Conservation (phyloP, 768 basidiomycete genomes). For the Lactarius psammicola region DNA sequence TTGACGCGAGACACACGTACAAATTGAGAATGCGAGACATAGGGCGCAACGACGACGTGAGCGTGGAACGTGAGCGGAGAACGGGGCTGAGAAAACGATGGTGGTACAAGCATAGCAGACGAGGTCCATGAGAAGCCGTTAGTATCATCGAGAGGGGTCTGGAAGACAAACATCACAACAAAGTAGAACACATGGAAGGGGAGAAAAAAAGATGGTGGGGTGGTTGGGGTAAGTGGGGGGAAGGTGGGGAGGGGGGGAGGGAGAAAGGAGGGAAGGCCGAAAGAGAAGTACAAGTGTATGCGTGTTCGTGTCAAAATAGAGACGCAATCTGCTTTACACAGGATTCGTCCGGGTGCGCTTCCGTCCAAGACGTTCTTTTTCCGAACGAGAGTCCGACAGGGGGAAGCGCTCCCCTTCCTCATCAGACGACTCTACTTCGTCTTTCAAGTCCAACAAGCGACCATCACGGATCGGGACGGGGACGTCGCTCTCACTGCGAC, state of each 20-base stretch:
- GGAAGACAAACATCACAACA: conserved; percentile 8
- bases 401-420: conserved; percentile 23
- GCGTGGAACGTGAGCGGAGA: conserved; percentile 17
- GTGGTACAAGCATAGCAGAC: conserved; percentile 24
- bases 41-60: conserved; percentile 17
- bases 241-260: too few species aligned
- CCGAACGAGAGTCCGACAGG: conserved; percentile 27
- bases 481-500: conserved; percentile 18
- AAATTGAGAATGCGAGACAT: conserved; percentile 22
- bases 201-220: neutral
- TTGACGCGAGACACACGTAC: conserved; percentile 24
- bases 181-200: neutral
- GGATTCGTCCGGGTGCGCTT: conserved; percentile 25
- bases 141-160: conserved; percentile 3
- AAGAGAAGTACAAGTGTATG: conserved; percentile 5
- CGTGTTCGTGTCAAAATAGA: conserved; percentile 11
- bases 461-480: conserved; percentile 16
- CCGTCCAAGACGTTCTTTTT: conserved; percentile 22
- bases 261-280: neutral
- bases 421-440: conserved; percentile 17
- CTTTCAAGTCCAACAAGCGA: conserved; percentile 15
- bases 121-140: conserved; percentile 13
- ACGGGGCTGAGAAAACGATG: conserved; percentile 4
- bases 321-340: conserved; percentile 18
- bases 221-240: neutral